Evolutionary conservation across 306 rosid genomes (phyloP).

Genomic region (Lotus japonicus): DNA sequence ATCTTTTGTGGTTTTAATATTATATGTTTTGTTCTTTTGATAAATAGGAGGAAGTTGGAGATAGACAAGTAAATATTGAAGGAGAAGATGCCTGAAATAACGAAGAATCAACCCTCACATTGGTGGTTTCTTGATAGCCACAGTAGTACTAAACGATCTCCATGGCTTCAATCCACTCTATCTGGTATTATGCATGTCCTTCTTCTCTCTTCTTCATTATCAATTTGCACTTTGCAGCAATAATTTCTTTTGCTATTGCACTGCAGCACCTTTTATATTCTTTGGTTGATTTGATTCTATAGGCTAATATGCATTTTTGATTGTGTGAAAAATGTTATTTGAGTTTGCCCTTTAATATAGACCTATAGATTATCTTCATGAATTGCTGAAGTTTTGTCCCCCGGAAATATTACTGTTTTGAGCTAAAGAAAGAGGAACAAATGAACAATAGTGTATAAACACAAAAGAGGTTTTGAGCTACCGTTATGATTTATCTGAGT

Average conservation of each 20-base stretch:
- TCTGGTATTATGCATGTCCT: conserved; percentile 40
- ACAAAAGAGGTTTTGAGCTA: background rate
- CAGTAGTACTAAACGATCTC: conserved; percentile 42
- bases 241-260: background rate
- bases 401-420: background rate
- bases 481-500: conserved; percentile 4
- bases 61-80: conserved; percentile 11
- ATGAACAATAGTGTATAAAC: background rate
- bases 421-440: background rate
- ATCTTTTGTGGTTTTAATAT: background rate
- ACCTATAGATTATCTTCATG: background rate
- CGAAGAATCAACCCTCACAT: conserved; percentile 36
- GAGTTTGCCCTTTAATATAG: background rate
- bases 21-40: background rate
- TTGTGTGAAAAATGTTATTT: conserved; percentile 3
- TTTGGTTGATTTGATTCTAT: background rate
- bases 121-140: conserved; percentile 67
- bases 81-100: conserved; percentile 31
- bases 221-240: background rate
- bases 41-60: background rate
- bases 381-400: background rate
- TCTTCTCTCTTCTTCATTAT: background rate
- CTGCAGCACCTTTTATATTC: background rate
- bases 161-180: conserved; percentile 79
- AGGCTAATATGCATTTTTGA: conserved; percentile 15